phyloP scores from a whole-genome alignment of 495 filamentous ascomycete species.

The Hypoxylon lenormandii region DNA sequence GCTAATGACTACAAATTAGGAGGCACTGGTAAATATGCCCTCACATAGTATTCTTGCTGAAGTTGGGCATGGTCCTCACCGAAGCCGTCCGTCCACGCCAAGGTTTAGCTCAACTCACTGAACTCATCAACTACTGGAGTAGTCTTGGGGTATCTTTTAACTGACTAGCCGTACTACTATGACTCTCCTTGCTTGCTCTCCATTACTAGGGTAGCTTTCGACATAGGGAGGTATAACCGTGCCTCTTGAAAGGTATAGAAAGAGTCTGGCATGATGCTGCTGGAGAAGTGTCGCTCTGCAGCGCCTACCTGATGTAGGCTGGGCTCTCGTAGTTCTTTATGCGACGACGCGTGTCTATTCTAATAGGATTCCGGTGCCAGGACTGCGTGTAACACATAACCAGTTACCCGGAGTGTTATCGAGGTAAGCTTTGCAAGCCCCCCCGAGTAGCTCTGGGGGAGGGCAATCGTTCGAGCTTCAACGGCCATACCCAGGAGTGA shows the following conservation, averaged over 20 bases:
- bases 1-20: neutral
- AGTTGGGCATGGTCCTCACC: neutral
- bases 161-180: neutral
- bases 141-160: slow-evolving; percentile 14
- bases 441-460: neutral
- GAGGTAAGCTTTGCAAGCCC: neutral
- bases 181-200: neutral
- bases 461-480: slow-evolving; percentile 15
- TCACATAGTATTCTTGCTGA: slow-evolving; percentile 6
- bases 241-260: neutral
- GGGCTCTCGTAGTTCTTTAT: neutral
- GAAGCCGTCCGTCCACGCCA: too few relatives aligned
- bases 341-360: neutral
- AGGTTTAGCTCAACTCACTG: too few relatives aligned
- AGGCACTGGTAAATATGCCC: slow-evolving; percentile 21
- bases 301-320: neutral
- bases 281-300: neutral
- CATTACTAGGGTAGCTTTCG: neutral
- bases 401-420: too few relatives aligned
- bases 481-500: slow-evolving; percentile 55
- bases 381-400: neutral
- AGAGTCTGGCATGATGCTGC: neutral
- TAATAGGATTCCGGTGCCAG: neutral
- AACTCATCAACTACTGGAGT: too few relatives aligned
- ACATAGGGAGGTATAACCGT: neutral